Conservation (phyloP, 495 filamentous ascomycete genomes). For the Daldinia loculata region DNA sequence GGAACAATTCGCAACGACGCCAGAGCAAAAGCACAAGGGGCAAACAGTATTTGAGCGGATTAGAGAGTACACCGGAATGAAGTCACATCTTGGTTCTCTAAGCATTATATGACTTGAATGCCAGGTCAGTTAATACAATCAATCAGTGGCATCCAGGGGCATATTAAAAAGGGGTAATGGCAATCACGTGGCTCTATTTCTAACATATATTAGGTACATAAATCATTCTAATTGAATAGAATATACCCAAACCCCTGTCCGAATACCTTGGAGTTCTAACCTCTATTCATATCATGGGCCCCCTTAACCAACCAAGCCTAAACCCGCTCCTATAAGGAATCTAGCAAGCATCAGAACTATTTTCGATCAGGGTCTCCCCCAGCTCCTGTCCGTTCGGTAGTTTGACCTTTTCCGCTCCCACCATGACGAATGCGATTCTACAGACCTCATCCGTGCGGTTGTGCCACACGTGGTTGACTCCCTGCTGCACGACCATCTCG, state of each 20-base stretch:
- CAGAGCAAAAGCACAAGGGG: constrained; percentile 29
- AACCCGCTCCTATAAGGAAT: no score
- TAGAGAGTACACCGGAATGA: constrained; percentile 47
- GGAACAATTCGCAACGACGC: constrained; percentile 23
- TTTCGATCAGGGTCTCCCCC: constrained; percentile 36
- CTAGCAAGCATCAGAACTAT: not conserved
- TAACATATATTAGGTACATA: no score
- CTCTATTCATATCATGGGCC: no score
- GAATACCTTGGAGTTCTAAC: not conserved
- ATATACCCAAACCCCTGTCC: no score
- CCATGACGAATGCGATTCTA: constrained; percentile 45
- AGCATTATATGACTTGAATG: constrained; percentile 32
- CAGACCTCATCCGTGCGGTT: constrained; percentile 46
- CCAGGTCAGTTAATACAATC: no score
- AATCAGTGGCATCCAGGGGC: no score
- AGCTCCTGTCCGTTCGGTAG: constrained; percentile 43
- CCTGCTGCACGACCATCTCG: constrained; percentile 49
- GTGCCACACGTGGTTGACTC: constrained; percentile 49
- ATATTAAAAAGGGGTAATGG: no score
- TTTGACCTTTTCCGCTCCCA: constrained; percentile 43
- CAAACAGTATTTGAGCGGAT: constrained; percentile 43
- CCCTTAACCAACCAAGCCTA: no score
- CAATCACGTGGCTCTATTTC: no score
- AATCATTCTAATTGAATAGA: no score
- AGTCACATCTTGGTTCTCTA: constrained; percentile 38